Evolutionary conservation across 257 asterid species (phyloP).

Genomic region (Solanum dulcamara): DNA sequence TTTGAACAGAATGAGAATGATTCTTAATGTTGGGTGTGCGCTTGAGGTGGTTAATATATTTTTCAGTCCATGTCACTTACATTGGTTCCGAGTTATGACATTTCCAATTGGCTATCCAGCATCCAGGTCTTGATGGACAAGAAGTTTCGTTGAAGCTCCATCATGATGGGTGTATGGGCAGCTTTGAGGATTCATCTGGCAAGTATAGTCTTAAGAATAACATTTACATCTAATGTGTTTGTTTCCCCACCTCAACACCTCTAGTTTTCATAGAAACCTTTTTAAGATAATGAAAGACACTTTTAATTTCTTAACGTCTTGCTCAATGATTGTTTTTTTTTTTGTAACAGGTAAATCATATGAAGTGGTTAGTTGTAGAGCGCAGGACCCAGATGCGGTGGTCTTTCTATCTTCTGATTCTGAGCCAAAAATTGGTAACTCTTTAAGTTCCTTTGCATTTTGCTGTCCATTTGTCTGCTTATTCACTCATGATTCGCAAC

Average conservation of each 20-base stretch:
- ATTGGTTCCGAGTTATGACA: not conserved
- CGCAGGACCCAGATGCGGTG: constrained; percentile 35
- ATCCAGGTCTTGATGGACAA: constrained; percentile 43
- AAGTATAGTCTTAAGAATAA: constrained; percentile 3
- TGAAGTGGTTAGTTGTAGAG: constrained; percentile 36
- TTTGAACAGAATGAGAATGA: not conserved
- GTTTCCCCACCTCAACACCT: not conserved
- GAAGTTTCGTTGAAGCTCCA: constrained; percentile 33
- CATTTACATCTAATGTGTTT: not conserved
- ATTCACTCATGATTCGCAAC: not conserved
- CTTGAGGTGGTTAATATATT: not conserved
- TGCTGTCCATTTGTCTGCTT: not conserved
- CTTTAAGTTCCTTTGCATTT: not conserved
- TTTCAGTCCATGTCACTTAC: not conserved
- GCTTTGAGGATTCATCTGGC: constrained; percentile 43
- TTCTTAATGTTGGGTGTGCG: not conserved
- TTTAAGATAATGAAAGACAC: not conserved
- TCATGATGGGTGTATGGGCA: constrained; percentile 38
- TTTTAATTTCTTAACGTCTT: not conserved
- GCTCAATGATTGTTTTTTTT: not conserved
- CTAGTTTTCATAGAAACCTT: not conserved
- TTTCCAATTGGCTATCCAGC: constrained; percentile 20
- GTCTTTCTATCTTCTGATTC: constrained; percentile 45
- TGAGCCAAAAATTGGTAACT: constrained; percentile 46
- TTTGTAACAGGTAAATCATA: constrained; percentile 44